Base-by-base conservation (phyloP, 2,329 filamentous ascomycete genomes). In the Stachybotrys elegans region DNA sequence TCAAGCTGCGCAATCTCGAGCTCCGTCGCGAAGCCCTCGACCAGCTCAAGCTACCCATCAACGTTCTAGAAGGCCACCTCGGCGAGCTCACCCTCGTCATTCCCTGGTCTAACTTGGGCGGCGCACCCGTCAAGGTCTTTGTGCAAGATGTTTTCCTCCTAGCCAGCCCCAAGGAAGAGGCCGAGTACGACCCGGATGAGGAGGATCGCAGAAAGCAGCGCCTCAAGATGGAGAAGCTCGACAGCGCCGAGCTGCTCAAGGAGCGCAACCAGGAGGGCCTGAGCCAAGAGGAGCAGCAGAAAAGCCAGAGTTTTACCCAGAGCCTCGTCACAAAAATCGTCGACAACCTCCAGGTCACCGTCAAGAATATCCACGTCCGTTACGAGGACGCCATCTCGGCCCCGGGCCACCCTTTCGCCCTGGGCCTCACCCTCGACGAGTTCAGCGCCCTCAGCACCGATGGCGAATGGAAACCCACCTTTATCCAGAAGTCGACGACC, bases 201-300 rank as follows among this genome's bases (percentile, higher is more conserved):
- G 93, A 99, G 65, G 88, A 92, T 53, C 79, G 82, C 42, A 79
- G 93, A 60, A 83, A 81, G 49, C 90, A 96, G 61, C 79, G 85
- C n/a, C 78, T 98, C 59, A 99, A 99, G 72, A 95, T 98, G 81
- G 93, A 99, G 68, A 95, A 96, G 68, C 78, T 99, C 6, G 93
- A 98, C 63, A 95, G 89, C 54, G 93, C 93, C 2, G 93, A 99
- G 68, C 71, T 99, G 51, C 71, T 98, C 51, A 95, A 95, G 64
- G 92, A 97, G 60, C 81, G 87, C 42, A 94, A 86, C 49, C 83
- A 85, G n/a, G 92, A 95, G 62, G 91, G 92, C 37, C 84, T 97
- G 75, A 95, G 87, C 59, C 83, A 84, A 52, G 93, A 98, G 63
- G 93, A 99, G 62, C 88, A 97, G 65, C 86, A 95, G 66, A 95